These are phyloP conservation scores for Aspergillus affinis DNA, from an alignment of 495 filamentous ascomycete genomes.

Conservation along the genomic window DNA sequence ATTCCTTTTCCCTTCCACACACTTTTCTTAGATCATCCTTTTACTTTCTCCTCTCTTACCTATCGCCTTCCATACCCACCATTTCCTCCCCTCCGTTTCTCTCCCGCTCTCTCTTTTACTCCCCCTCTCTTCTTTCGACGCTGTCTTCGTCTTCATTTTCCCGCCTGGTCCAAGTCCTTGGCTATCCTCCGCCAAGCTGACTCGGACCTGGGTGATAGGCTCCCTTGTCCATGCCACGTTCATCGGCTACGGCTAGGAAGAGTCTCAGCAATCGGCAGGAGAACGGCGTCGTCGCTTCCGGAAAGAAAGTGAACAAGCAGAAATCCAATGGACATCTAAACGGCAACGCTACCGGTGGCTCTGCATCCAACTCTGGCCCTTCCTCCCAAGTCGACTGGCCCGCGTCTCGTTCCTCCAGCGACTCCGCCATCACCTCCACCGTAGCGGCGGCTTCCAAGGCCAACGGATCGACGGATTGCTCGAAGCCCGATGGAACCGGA, in stretches of 20 bases:
- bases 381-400: conserved; percentile 46
- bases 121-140: conserved; percentile 13
- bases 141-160: conserved; percentile 25
- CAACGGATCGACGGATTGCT: conserved; percentile 29
- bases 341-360: conserved; percentile 52
- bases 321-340: conserved; percentile 63
- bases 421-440: conserved; percentile 36
- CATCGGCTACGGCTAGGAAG: conserved; percentile 63
- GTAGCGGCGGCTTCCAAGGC: conserved; percentile 40
- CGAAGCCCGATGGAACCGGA: conserved; percentile 38
- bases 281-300: conserved; percentile 81
- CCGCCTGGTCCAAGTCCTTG: conserved; percentile 54
- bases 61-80: conserved; percentile 16
- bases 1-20: conserved; percentile 18
- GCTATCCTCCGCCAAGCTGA: conserved; percentile 53
- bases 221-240: conserved; percentile 68
- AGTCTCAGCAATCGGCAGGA: conserved; percentile 76
- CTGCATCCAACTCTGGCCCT: conserved; percentile 38
- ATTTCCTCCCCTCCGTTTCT: conserved; percentile 18
- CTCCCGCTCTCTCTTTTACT: conserved; percentile 7
- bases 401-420: conserved; percentile 41
- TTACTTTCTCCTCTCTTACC: conserved; percentile 15
- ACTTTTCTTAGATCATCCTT: conserved; percentile 21
- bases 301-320: conserved; percentile 74
- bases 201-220: conserved; percentile 50